Evolutionary conservation across 768 basidiomycete genomes (phyloP), one percentile per base, ranked within the genome.

Genomic region (Tricholoma hemisulphureum): DNA sequence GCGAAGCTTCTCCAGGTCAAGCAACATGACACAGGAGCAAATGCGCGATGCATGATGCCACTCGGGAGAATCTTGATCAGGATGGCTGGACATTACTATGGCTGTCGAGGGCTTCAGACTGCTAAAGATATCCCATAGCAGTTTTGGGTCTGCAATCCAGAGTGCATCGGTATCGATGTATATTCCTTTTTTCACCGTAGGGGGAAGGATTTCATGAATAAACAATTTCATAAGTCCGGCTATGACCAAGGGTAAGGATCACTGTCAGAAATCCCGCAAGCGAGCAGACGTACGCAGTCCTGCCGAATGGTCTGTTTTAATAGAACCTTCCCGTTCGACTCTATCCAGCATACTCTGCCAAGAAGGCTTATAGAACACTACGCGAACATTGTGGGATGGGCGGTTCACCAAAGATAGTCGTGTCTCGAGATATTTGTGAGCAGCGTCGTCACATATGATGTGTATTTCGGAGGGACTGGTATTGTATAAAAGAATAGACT

Each of bases 191-290:
- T 71, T 69, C 48, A 81, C 74, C 26, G 67, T 64, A 5, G 70
- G 58, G 4, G 80, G 80, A 46, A 82, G 64, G 13, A 82, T 73
- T 63, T 83, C 80, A 59, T 82, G 80, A 43, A 82, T 71, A 66
- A 83, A 81, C 18, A 83, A 69, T 62, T 83, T 82, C 77, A 81
- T 79, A 39, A 82, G 73, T 2, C 80, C 80, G 51, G 77, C 80
- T 81, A 50, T 11, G 54, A 28, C 11, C 39, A 35, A 10, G 43
- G 26, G 49, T 23, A 32, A 26, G 18, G n/a, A 14, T 51, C 20
- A 9, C 16, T 37, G 34, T 21, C 14, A 13, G 21, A 16, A 29
- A 37, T 18, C n/a, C 7, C 51, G 21, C 9, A 23, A 37, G 35
- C 7, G 23, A 21, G 29, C 28, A 46, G 9, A 79, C 80, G 61